phyloP scores from a whole-genome alignment of 306 rosid genomes.

The Glycyrrhiza uralensis region DNA sequence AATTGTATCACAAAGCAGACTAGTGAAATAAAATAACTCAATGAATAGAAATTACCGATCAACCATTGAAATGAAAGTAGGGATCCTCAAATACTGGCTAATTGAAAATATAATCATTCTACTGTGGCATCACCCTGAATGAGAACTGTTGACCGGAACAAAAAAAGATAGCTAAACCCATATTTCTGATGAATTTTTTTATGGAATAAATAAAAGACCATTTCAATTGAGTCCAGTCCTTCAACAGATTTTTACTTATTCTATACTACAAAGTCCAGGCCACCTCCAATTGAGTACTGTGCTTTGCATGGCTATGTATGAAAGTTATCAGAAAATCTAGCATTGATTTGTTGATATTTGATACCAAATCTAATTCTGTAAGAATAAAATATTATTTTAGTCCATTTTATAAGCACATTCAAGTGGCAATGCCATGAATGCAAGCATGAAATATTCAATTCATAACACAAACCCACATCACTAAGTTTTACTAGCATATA shows the following conservation, averaged over 20 bases:
- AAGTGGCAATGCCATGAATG: conserved; percentile 1
- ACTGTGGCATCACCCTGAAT: background rate
- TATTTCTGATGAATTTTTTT: background rate
- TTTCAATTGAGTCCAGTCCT: background rate
- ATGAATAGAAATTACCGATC: background rate
- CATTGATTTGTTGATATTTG: background rate
- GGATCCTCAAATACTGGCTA: conserved; percentile 1
- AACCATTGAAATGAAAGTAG: background rate
- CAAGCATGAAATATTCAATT: background rate
- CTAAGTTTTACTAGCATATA: background rate
- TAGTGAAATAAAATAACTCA: background rate
- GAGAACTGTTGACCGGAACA: conserved; percentile 14
- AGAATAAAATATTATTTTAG: background rate
- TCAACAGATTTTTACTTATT: background rate
- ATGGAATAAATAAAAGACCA: background rate
- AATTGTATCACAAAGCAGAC: background rate
- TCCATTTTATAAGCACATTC: background rate
- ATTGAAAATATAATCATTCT: conserved; percentile 10
- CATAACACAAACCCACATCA: background rate
- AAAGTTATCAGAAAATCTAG: conserved; percentile 3
- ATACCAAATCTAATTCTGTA: background rate
- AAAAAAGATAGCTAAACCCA: background rate
- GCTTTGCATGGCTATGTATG: background rate
- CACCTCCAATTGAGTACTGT: background rate
- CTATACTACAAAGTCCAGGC: background rate